Evolutionary conservation across 1,284 basidiomycete genomes (phyloP).

Genomic region (Termitomyces sp.): DNA sequence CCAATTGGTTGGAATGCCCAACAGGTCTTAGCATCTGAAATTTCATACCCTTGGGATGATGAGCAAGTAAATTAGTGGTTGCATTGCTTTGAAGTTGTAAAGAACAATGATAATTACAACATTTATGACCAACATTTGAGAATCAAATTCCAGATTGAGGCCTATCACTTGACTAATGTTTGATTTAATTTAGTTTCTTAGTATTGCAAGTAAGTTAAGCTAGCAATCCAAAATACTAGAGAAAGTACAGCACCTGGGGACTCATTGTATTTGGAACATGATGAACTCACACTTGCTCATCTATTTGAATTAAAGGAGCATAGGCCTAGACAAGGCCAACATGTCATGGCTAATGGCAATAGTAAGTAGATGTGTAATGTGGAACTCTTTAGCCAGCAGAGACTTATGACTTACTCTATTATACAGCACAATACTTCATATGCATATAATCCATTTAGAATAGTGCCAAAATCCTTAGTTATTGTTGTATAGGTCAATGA

Average conservation of each 20-base stretch:
- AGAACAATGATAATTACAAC: accelerated
- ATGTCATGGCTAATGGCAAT: too few species aligned
- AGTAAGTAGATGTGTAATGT: too few species aligned
- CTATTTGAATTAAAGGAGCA: too few species aligned
- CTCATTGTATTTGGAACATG: too few species aligned
- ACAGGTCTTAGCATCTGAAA: not conserved
- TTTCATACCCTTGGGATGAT: not conserved
- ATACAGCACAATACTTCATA: not conserved
- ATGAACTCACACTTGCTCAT: too few species aligned
- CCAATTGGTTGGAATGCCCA: not conserved
- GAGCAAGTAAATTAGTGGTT: not conserved
- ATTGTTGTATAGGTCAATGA: not conserved
- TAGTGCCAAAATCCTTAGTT: not conserved
- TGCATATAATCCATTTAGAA: not conserved
- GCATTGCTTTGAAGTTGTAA: not conserved
- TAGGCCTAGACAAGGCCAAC: too few species aligned
- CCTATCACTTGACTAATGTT: too few species aligned
- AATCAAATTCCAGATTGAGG: too few species aligned
- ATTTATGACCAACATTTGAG: not conserved
- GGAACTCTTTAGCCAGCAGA: too few species aligned
- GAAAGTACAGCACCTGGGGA: too few species aligned
- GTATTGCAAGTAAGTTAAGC: too few species aligned
- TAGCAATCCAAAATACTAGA: too few species aligned
- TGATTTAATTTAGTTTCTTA: not conserved
- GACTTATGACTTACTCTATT: not conserved